A percentile compares a stretch with the other conserved stretches of the same genome.
phyloP scores from a whole-genome alignment of 495 filamentous ascomycete species.

The Endocarpon pusillum region DNA sequence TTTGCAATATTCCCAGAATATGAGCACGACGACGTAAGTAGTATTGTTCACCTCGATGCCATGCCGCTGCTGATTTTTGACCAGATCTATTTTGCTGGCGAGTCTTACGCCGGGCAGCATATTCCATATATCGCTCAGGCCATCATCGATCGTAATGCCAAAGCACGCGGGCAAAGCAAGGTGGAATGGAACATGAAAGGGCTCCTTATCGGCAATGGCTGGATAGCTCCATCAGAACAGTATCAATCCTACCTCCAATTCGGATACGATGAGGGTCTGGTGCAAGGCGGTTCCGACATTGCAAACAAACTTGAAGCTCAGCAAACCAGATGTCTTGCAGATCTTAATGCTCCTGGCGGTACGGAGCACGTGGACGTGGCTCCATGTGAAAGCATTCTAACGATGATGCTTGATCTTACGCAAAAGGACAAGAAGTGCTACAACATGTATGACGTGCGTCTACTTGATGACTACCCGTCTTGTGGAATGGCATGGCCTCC shows the following conservation, averaged over 20 bases:
- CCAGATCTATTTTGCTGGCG: slow-evolving; percentile 83
- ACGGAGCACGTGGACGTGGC: slow-evolving; percentile 45
- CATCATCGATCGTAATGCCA: slow-evolving; percentile 67
- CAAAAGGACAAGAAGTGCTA: slow-evolving; percentile 39
- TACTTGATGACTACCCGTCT: slow-evolving; percentile 50
- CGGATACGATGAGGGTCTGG: slow-evolving; percentile 54
- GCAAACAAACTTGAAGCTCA: slow-evolving; percentile 52
- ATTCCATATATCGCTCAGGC: slow-evolving; percentile 89
- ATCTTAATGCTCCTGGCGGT: slow-evolving; percentile 32
- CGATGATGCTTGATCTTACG: slow-evolving; percentile 46
- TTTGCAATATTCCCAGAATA: slow-evolving; percentile 84
- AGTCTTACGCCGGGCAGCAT: slow-evolving; percentile 93
- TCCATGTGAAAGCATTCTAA: slow-evolving; percentile 59
- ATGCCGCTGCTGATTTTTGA: slow-evolving; percentile 16
- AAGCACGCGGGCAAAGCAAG: slow-evolving; percentile 11
- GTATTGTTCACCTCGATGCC: slow-evolving; percentile 1
- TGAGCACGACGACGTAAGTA: slow-evolving; percentile 75
- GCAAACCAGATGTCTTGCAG: slow-evolving; percentile 44
- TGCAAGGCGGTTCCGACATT: slow-evolving; percentile 44
- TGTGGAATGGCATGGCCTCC: slow-evolving; percentile 97
- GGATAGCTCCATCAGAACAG: slow-evolving; percentile 81
- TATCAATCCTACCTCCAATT: slow-evolving; percentile 77
- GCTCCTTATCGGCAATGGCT: slow-evolving; percentile 88
- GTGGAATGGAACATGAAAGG: slow-evolving; percentile 64
- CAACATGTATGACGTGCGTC: slow-evolving; percentile 92